Evolutionary conservation across 108 stramenopile genomes (phyloP).

Genomic region (Pelagomonas calceolata): DNA sequence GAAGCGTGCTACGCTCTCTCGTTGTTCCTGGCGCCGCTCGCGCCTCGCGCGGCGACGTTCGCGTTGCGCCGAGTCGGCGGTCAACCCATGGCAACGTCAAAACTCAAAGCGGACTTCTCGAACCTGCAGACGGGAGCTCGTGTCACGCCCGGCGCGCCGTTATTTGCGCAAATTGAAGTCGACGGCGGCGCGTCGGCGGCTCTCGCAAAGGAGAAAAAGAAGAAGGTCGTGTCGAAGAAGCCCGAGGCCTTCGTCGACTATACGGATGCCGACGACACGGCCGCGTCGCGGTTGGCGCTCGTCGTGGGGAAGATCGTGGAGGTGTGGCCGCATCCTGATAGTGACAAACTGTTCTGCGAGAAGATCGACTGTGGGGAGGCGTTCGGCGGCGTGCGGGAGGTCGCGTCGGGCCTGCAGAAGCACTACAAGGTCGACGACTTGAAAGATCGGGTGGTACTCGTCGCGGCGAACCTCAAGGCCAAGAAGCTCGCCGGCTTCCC

Average conservation of each 20-base stretch:
- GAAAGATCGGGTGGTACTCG: conserved; percentile 68
- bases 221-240: not conserved
- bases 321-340: conserved; percentile 75
- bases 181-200: conserved; percentile 29
- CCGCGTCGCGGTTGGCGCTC: conserved; percentile 9
- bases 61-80: conserved; percentile 82
- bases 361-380: conserved; percentile 75
- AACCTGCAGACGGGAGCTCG: conserved; percentile 1
- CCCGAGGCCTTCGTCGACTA: not conserved
- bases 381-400: conserved; percentile 53
- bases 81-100: conserved; percentile 41
- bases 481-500: conserved; percentile 78
- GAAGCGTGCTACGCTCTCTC: conserved; percentile 84
- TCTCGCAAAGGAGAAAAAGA: not conserved
- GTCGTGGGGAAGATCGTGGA: conserved; percentile 22
- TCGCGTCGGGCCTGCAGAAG: conserved; percentile 73
- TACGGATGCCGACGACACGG: conserved; percentile 1
- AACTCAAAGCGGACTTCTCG: conserved; percentile 2
- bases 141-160: conserved; percentile 4
- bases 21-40: conserved; percentile 79
- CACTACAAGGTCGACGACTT: conserved; percentile 72
- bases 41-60: conserved; percentile 62
- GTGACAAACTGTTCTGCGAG: conserved; percentile 82
- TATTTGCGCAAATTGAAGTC: conserved; percentile 5
- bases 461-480: conserved; percentile 82